Base-by-base conservation (phyloP, 2,329 filamentous ascomycete species). In the Xenoacremonium recifei region DNA sequence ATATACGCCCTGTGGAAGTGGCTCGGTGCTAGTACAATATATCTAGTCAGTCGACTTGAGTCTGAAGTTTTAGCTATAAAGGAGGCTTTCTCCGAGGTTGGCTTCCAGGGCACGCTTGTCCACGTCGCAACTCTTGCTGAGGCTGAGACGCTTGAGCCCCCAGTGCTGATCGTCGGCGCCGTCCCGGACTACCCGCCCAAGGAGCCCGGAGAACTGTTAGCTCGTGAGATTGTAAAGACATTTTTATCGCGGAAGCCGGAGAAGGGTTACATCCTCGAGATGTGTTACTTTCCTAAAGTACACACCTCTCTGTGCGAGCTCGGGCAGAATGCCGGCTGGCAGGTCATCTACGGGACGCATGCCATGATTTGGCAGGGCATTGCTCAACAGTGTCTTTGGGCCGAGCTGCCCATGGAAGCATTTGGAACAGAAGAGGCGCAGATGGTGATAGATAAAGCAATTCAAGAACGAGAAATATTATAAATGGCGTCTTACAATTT, bases 251-350 rank as follows among this genome's bases (percentile, higher is more conserved):
- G 71, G 61, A 58, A 70, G n/a, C 66, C 76, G 47, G n/a, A n/a
- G n/a, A 84, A 85, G 64, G 86, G 85, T 6, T 80, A 80, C 6
- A 78, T 91, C 42, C 62, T 91, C 45, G 87, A 91, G 64, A 91
- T 92, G 87, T 90, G 86, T 70, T 91, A 91, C 62, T 87, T 90
- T 60, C 87, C 87, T 0, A 70, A 73, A 3, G 83, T 85, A 0
- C 83, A 78, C 62, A 91, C 87, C 0, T 72, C 77, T 50, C 77
- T 89, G 36, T 80, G 79, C 1, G 75, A 72, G 32, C 55, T 89
- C 31, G 79, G 83, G 0, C 72, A 79, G 54, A 64, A 67, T 3
- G 71, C 72, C 9, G 83, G 83, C 0, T 90, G 87, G 87, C 77
- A 83, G 63, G 81, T 90, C 1, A 85, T 90, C 18, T 62, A 88